A percentile compares a stretch with the other conserved stretches of the same genome.
Evolutionary conservation across 768 basidiomycete genomes (phyloP).

Genomic region (Exsudoporus frostii): DNA sequence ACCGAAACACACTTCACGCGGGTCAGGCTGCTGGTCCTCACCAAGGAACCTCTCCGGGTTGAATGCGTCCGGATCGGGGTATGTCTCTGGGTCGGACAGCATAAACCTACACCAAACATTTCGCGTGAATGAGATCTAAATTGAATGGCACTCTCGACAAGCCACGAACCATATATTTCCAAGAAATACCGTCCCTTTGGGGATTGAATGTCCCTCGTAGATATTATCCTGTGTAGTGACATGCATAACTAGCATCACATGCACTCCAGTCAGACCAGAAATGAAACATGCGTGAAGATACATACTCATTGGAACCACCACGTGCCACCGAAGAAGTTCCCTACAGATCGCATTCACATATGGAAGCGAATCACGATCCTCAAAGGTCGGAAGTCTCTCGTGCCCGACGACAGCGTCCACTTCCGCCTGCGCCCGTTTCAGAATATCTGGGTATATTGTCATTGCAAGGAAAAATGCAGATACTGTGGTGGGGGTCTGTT

Average conservation of each 20-base stretch:
- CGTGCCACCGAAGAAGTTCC: conserved; percentile 12
- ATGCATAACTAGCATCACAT: neutral
- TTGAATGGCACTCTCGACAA: neutral
- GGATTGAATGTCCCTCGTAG: conserved; percentile 19
- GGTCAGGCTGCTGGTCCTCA: conserved; percentile 6
- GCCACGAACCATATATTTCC: conserved; percentile 11
- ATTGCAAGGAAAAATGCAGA: conserved; percentile 21
- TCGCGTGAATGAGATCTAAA: neutral
- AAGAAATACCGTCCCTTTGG: conserved; percentile 16
- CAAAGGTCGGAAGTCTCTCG: conserved; percentile 8
- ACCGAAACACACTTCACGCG: conserved; percentile 14
- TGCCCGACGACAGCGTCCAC: conserved; percentile 4
- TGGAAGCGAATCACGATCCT: conserved; percentile 6
- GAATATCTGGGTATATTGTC: conserved; percentile 5
- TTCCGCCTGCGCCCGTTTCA: conserved; percentile 13
- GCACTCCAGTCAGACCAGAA: neutral
- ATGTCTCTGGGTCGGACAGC: conserved; percentile 5
- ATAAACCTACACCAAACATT: conserved; percentile 3
- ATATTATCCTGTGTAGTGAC: neutral
- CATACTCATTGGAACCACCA: neutral
- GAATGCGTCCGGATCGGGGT: conserved; percentile 10
- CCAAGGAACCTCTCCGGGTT: conserved; percentile 14
- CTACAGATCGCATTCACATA: conserved; percentile 18
- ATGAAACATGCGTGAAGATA: neutral
- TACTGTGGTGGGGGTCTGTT: conserved; percentile 7